Evolutionary conservation across 768 basidiomycete genomes (phyloP), one percentile per base, ranked within the genome.

Genomic region (Myochromella boudieri): DNA sequence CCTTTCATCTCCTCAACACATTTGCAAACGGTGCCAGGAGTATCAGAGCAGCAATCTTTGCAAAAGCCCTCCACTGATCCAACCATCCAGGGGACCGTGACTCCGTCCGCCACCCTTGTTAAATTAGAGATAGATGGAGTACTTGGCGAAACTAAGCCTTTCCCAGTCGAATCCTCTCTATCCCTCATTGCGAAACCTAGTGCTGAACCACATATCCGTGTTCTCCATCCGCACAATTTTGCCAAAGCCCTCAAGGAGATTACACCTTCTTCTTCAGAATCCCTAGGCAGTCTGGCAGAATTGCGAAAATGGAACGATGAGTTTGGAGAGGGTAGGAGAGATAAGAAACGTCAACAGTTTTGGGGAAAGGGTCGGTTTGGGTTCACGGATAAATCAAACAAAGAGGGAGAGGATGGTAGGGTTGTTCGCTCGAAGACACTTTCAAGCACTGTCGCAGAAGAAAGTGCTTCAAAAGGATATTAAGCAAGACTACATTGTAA

Each of bases 321-420:
- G 62, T 95, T 93, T 64, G 94, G 95, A 20, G 93, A 95, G 63
- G 92, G 91, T 4, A 69, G 79, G 14, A 78, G 72, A 52, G 80
- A 85, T 28, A 80, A 77, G 42, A 84, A 71, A 52, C 78, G 79
- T 28, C 77, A 78, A 57, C 82, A 84, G 57, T 84, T 87, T 26
- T 93, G 94, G 81, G 95, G 94, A 20, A 91, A 86, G 58, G 91
- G 84, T 48, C 76, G 78, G 37, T 97, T 97, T 63, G 94, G 94
- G 15, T 97, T 95, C 65, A 76, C 81, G 8, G 73, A 83, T 55
- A 68, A 72, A 54, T 57, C 59, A 1, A 56, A 65, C 21, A 56
- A 58, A 40, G 60, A 53, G 6, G 63, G 54, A 20, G 74, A 75
- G 33, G 77, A 75, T 22, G 77, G 75, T 3, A 74, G 70, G 27